Conservation (phyloP, 257 asterid species). For the Fraxinus americana region DNA sequence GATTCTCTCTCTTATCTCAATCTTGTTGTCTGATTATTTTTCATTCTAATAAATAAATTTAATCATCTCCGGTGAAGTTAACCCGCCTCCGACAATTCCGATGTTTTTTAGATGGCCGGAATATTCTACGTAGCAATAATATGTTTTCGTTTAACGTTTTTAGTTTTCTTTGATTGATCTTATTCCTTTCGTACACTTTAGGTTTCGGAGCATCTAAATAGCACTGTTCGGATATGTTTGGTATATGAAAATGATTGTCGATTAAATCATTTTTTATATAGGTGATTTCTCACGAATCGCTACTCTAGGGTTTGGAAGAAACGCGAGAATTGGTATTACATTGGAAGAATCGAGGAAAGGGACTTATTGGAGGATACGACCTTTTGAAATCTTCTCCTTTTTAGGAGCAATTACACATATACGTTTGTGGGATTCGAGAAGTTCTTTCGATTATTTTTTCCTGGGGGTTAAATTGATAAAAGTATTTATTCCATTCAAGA, state of each 20-base stretch:
- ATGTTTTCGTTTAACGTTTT: constrained; percentile 1
- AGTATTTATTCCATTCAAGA: constrained; percentile 28
- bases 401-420: background rate
- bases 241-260: constrained; percentile 22
- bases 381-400: background rate
- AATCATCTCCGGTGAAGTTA: background rate
- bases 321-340: constrained; percentile 43
- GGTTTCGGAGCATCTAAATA: background rate
- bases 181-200: constrained; percentile 64
- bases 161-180: constrained; percentile 10
- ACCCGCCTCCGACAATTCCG: constrained; percentile 24
- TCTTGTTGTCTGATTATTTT: background rate
- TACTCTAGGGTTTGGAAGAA: constrained; percentile 61
- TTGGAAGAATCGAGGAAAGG: constrained; percentile 31
- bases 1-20: background rate
- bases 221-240: constrained; percentile 25
- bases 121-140: constrained; percentile 26
- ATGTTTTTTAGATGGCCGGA: constrained; percentile 34
- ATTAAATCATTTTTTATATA: constrained; percentile 26
- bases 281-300: constrained; percentile 55
- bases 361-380: constrained; percentile 39
- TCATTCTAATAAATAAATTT: too few species aligned
- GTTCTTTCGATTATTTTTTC: constrained; percentile 20
- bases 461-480: constrained; percentile 26
- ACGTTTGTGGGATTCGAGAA: constrained; percentile 15